These are phyloP conservation scores for Kwoniella sp. DNA, from an alignment of 768 basidiomycete species.

Conservation along the genomic window DNA sequence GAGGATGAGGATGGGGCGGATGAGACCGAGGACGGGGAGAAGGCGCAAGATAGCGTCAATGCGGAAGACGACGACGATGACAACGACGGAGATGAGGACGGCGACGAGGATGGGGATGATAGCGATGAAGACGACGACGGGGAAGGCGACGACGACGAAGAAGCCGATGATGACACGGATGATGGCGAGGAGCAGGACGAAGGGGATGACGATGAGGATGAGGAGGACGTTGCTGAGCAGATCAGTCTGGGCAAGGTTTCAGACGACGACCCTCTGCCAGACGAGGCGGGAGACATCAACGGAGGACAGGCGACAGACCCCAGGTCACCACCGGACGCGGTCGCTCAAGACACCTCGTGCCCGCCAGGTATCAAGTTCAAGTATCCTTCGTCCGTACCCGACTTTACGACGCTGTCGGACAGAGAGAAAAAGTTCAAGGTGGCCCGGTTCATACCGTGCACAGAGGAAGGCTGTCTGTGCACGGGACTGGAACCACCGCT, in stretches of 20 bases:
- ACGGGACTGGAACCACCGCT: conserved; percentile 65
- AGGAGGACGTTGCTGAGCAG: conserved; percentile 12
- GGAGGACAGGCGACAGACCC: conserved; percentile 53
- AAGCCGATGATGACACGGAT: conserved; percentile 6
- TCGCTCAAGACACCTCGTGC: conserved; percentile 30
- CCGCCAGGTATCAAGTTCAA: conserved; percentile 60
- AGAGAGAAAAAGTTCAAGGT: conserved; percentile 57
- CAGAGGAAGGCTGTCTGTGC: conserved; percentile 60
- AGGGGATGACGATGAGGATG: conserved; percentile 16
- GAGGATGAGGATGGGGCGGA: conserved; percentile 8
- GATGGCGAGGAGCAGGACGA: not conserved
- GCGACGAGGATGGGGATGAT: conserved; percentile 5
- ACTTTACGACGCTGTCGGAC: conserved; percentile 24
- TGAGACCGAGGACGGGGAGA: conserved; percentile 17
- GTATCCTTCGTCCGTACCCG: conserved; percentile 26
- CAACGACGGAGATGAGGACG: conserved; percentile 10
- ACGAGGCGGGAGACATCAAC: not conserved
- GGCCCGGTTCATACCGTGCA: conserved; percentile 73
- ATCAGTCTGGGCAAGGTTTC: not conserved
- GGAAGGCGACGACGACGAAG: conserved; percentile 11
- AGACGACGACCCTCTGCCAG: not conserved
- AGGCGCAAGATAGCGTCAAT: conserved; percentile 19
- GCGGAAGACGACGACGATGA: conserved; percentile 26
- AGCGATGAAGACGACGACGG: conserved; percentile 1
- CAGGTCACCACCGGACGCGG: conserved; percentile 48